Evolutionary conservation across 2,329 filamentous ascomycete genomes (phyloP).

Genomic region (Elsinoe arachidis): DNA sequence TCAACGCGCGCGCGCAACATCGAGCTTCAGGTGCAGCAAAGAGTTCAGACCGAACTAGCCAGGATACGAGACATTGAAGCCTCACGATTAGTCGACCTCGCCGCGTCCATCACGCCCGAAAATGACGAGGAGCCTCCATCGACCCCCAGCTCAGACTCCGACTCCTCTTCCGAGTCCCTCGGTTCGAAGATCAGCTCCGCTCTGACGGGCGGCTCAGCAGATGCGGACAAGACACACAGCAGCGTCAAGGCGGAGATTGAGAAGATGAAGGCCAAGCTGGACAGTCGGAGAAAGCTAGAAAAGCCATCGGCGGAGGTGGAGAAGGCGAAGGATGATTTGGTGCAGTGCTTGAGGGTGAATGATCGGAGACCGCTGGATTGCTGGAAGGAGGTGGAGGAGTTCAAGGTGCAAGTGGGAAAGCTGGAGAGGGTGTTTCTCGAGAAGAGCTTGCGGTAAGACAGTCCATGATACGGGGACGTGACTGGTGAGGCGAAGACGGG

Average conservation of each 20-base stretch:
- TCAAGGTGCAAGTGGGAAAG: slow-evolving; percentile 80
- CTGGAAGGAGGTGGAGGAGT: slow-evolving; percentile 84
- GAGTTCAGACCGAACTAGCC: slow-evolving; percentile 77
- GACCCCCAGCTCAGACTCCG: slow-evolving; percentile 15
- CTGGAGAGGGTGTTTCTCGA: slow-evolving; percentile 84
- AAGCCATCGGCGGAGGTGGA: slow-evolving; percentile 64
- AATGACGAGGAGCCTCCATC: slow-evolving; percentile 2
- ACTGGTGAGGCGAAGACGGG: not conserved
- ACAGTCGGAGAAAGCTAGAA: slow-evolving; percentile 48
- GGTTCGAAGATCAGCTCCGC: slow-evolving; percentile 20
- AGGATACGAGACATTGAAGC: slow-evolving; percentile 64
- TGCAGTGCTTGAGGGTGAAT: slow-evolving; percentile 72
- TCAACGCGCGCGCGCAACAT: slow-evolving; percentile 71
- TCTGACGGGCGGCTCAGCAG: slow-evolving; percentile 21
- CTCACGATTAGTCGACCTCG: slow-evolving; percentile 58
- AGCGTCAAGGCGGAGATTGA: slow-evolving; percentile 51
- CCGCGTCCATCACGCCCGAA: slow-evolving; percentile 42
- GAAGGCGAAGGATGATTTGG: slow-evolving; percentile 64
- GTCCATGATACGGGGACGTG: not conserved
- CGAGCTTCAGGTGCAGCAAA: slow-evolving; percentile 81
- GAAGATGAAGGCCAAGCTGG: slow-evolving; percentile 42
- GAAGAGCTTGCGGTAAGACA: slow-evolving; percentile 52
- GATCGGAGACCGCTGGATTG: slow-evolving; percentile 86
- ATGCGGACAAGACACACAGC: slow-evolving; percentile 39
- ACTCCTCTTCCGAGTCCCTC: slow-evolving; percentile 26